phyloP scores from a whole-genome alignment of 495 filamentous ascomycete species.

The Xylaria venustula region DNA sequence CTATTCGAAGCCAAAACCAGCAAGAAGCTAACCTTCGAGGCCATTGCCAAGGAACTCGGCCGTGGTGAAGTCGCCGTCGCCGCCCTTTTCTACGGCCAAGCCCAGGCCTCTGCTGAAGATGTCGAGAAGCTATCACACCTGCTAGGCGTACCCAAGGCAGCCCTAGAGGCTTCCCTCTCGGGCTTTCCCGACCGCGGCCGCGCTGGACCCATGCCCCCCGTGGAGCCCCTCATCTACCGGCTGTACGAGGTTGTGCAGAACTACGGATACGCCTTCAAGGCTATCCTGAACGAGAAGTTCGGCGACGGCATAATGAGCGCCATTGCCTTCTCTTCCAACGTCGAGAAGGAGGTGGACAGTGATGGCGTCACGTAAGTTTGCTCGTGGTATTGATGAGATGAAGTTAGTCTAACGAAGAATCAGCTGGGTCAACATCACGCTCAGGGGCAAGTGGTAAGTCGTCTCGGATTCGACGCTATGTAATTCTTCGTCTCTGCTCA shows the following conservation, averaged over 20 bases:
- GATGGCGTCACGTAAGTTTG: conserved; percentile 52
- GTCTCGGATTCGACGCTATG: conserved; percentile 12
- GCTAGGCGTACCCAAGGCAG: conserved; percentile 59
- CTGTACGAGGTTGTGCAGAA: conserved; percentile 98
- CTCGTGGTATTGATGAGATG: neutral
- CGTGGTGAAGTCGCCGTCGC: conserved; percentile 89
- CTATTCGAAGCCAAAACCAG: conserved; percentile 84
- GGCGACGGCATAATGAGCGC: conserved; percentile 99
- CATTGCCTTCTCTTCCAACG: conserved; percentile 87
- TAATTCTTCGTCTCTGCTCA: conserved; percentile 17
- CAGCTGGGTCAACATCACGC: conserved; percentile 88
- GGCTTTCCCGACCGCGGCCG: conserved; percentile 81
- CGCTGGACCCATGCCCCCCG: conserved; percentile 89
- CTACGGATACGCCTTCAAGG: conserved; percentile 97
- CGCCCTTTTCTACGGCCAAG: conserved; percentile 93
- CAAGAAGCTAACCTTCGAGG: conserved; percentile 74
- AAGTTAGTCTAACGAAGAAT: neutral
- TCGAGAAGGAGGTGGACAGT: conserved; percentile 92
- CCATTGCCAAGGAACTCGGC: conserved; percentile 71
- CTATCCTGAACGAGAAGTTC: conserved; percentile 96
- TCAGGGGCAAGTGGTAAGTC: conserved; percentile 89
- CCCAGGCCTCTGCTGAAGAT: conserved; percentile 75
- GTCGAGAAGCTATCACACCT: conserved; percentile 66
- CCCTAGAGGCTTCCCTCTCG: conserved; percentile 60
- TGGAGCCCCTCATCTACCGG: conserved; percentile 90